phyloP scores from a whole-genome alignment of 2,329 filamentous ascomycete species.

The Cercospora sojina region DNA sequence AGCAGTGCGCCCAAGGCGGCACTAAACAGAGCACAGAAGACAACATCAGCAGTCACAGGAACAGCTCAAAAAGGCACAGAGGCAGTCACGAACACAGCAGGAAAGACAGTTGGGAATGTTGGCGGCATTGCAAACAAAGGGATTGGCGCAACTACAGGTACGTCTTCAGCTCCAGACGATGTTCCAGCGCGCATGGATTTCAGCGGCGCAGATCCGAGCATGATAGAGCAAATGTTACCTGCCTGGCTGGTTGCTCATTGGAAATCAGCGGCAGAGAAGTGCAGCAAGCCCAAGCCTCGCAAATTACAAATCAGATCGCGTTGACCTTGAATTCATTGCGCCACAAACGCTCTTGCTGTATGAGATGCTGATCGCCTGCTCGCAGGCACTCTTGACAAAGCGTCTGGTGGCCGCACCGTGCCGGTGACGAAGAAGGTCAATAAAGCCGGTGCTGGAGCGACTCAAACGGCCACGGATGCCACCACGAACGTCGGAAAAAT shows the following conservation, averaged over 20 bases:
- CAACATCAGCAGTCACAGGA: constrained; percentile 28
- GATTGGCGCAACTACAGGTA: constrained; percentile 35
- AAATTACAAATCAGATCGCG: constrained; percentile 7
- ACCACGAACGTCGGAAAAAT: constrained; percentile 42
- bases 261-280: constrained; percentile 26
- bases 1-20: constrained; percentile 11
- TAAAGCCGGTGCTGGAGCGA: constrained; percentile 38
- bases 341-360: background rate
- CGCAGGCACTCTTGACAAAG: constrained; percentile 38
- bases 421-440: constrained; percentile 38
- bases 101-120: constrained; percentile 31
- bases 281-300: constrained; percentile 10
- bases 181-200: constrained; percentile 28
- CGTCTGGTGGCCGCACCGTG: constrained; percentile 33
- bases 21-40: constrained; percentile 27
- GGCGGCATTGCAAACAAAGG: constrained; percentile 29
- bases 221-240: constrained; percentile 29
- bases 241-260: constrained; percentile 32
- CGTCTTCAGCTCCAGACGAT: constrained; percentile 21
- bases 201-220: constrained; percentile 17
- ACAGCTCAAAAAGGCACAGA: constrained; percentile 33
- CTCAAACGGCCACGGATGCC: constrained; percentile 38
- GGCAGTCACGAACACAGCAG: constrained; percentile 28
- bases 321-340: background rate
- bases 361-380: constrained; percentile 11